Conservation (phyloP, 768 basidiomycete genomes). For the Suillus tomentosus region DNA sequence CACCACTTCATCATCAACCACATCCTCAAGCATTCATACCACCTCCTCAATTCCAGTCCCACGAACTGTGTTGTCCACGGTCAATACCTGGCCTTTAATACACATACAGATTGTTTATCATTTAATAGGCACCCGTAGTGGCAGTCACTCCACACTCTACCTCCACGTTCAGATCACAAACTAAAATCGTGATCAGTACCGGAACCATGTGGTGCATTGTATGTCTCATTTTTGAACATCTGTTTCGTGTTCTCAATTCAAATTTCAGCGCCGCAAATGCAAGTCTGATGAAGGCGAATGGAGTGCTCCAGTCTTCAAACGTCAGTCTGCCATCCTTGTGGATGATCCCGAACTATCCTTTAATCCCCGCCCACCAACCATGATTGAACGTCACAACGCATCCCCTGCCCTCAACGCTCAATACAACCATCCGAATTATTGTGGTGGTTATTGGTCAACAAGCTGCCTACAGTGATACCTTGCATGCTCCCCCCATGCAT, state of each 20-base stretch:
- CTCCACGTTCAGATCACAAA: not conserved
- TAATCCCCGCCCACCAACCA: slow-evolving; percentile 61
- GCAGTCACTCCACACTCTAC: not conserved
- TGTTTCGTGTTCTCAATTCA: slow-evolving; percentile 12
- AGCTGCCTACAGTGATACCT: slow-evolving; percentile 20
- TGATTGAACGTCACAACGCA: slow-evolving; percentile 54
- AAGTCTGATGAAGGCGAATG: slow-evolving; percentile 45
- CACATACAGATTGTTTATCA: not conserved
- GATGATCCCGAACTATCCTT: slow-evolving; percentile 32
- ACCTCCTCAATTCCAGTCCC: slow-evolving; percentile 4
- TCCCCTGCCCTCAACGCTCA: slow-evolving; percentile 31
- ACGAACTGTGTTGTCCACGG: not conserved
- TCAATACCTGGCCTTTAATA: not conserved
- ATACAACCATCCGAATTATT: slow-evolving; percentile 25
- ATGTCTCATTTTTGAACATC: slow-evolving; percentile 19
- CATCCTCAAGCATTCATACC: too few relatives aligned
- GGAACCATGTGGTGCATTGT: slow-evolving; percentile 49
- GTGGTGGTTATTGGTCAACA: slow-evolving; percentile 28
- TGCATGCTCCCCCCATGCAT: slow-evolving; percentile 11
- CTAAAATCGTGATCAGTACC: slow-evolving; percentile 7
- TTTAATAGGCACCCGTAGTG: not conserved
- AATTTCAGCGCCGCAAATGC: slow-evolving; percentile 43
- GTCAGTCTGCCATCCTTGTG: slow-evolving; percentile 48
- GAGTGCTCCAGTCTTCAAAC: slow-evolving; percentile 58
- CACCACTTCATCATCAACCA: too few relatives aligned